Conservation (phyloP, 495 filamentous ascomycete species). For the Aspergillus cavernicola region DNA sequence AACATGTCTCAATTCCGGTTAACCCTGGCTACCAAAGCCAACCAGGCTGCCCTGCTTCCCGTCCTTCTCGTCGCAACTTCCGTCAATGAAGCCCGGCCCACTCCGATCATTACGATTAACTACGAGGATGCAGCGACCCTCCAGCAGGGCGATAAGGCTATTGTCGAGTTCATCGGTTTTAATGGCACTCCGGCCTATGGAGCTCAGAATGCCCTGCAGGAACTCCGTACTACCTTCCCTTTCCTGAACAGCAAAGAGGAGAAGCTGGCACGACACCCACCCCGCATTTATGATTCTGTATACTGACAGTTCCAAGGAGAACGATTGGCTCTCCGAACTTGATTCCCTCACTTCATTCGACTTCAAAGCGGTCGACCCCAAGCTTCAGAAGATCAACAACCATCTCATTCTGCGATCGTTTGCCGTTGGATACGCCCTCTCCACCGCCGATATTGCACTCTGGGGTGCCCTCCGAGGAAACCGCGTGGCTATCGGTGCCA, state of each 20-base stretch:
- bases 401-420: conserved; percentile 84
- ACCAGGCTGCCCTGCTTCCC: conserved; percentile 49
- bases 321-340: conserved; percentile 55
- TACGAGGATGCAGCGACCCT: conserved; percentile 47
- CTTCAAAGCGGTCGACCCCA: conserved; percentile 76
- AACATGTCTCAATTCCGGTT: conserved; percentile 40
- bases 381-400: conserved; percentile 73
- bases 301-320: conserved; percentile 31
- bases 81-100: conserved; percentile 45
- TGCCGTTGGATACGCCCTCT: conserved; percentile 76
- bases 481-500: conserved; percentile 72
- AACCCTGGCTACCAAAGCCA: conserved; percentile 60
- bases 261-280: conserved; percentile 38
- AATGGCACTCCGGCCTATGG: conserved; percentile 35
- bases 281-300: too few species aligned
- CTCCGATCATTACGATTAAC: conserved; percentile 40
- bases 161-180: conserved; percentile 35
- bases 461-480: conserved; percentile 86
- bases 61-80: conserved; percentile 48
- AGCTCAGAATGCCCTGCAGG: conserved; percentile 34
- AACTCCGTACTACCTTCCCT: conserved; percentile 39
- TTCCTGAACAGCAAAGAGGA: conserved; percentile 44
- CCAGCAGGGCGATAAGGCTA: conserved; percentile 38
- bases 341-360: conserved; percentile 55
- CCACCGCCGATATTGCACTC: conserved; percentile 73